Evolutionary conservation across 345 rosid species (phyloP), one percentile per base, ranked within the genome.

Genomic region (Populus euphratica): DNA sequence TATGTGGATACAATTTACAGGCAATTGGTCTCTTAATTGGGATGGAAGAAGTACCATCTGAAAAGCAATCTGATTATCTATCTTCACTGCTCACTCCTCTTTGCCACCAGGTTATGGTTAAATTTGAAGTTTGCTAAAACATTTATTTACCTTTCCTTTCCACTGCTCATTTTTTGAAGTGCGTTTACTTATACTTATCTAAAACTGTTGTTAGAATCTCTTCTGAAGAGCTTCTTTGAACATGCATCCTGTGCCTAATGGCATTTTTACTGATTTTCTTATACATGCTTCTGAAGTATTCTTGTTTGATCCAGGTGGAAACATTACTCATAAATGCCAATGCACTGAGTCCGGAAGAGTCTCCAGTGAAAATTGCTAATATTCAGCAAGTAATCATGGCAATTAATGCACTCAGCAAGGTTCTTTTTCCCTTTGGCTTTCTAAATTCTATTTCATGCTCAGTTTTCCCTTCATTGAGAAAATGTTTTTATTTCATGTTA

Each of bases 401-500:
- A 69, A 91, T 96, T 36, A 96, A 90, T 88, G 91, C 99, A 72
- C 91, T 93, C 79, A 96, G 99, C 96, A 96, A 96, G 99, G 98
- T 96, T 77, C 62, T 76, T 66, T 69, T 69, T 64, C 80, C 72
- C 44, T 68, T 78, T 78, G 49, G 66, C 47, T 52, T 76, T 75
- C n/a, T 54, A 23, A 29, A 62, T 41, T 77, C 23, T 59, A 29
- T 17, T 36, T 54, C 38, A 13, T 31, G 29, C 8, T 52, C 11
- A 33, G 29, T 33, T 73, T 67, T 50, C 9, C 54, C 20, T 20
- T 69, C 31, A 13, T 14, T 16, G 50, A 27, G 23, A 36, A 31
- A 7, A 41, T 25, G 65, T 52, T 29, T 44, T 73, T 66, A 16
- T n/a, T 73, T 67, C 56, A 63, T 49, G 68, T n/a, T 20, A 10